These are phyloP conservation scores for Lodderomyces jiufengensis DNA, from an alignment of 1,139 yeast species.

Conservation along the genomic window DNA sequence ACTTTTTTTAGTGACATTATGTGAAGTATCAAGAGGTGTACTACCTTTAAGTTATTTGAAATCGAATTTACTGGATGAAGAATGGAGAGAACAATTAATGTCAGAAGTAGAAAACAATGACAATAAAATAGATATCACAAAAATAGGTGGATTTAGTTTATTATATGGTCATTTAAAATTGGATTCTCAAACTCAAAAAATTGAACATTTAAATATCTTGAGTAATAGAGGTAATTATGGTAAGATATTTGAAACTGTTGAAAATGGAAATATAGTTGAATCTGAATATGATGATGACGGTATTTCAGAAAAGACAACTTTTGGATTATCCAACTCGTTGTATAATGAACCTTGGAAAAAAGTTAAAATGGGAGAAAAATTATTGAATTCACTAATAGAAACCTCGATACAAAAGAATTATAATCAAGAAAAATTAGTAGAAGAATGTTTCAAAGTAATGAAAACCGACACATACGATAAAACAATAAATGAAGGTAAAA, in stretches of 20 bases:
- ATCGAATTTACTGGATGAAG: slow-evolving; percentile 34
- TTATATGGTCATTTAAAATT: slow-evolving; percentile 58
- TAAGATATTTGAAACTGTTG: slow-evolving; percentile 22
- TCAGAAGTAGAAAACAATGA: slow-evolving; percentile 21
- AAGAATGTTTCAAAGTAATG: slow-evolving; percentile 52
- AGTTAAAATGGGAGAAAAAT: slow-evolving; percentile 48
- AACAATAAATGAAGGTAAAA: slow-evolving; percentile 18
- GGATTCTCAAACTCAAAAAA: slow-evolving; percentile 19
- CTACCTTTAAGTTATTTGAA: slow-evolving; percentile 59
- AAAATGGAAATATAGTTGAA: slow-evolving; percentile 2
- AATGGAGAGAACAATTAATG: slow-evolving; percentile 45
- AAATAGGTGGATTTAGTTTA: slow-evolving; percentile 82
- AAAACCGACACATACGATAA: slow-evolving; percentile 42
- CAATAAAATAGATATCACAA: slow-evolving; percentile 28
- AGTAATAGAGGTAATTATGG: slow-evolving; percentile 50
- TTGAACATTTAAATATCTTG: slow-evolving; percentile 44
- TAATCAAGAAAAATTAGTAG: slow-evolving; percentile 43
- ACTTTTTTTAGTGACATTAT: slow-evolving; percentile 1
- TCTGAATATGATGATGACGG: background rate
- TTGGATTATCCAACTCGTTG: slow-evolving; percentile 64
- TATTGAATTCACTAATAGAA: slow-evolving; percentile 38
- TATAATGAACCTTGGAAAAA: slow-evolving; percentile 72
- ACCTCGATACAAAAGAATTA: slow-evolving; percentile 20
- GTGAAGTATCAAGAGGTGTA: slow-evolving; percentile 63
- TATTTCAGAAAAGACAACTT: slow-evolving; percentile 24